Base-by-base conservation (phyloP, 257 asterid genomes). In the Lavandula angustifolia region DNA sequence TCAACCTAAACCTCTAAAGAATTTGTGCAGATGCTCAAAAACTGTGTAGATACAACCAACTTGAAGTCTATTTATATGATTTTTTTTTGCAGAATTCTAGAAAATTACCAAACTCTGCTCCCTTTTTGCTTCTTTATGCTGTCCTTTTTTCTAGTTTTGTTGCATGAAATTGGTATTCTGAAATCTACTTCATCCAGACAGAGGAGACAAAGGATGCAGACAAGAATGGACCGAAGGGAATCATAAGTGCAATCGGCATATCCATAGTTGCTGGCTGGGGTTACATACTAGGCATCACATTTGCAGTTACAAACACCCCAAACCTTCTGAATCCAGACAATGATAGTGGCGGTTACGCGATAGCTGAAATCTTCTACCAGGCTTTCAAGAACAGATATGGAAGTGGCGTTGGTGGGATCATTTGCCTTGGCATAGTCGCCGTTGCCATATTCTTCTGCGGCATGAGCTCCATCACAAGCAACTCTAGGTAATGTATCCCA, bases 371-470 rank as follows among this genome's bases (percentile, higher is more conserved):
- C 73, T 92, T 92, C 71, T 92, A 85, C 69, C 88, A 80, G 41
- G 82, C 82, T 52, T 89, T 92, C 75, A 87, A 85, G 82, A 75
- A 71, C 66, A 81, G 96, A 73, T 92, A 84, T 10, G 97, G 99
- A 7, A 82, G 59, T 16, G 97, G 98, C 54, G 75, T 47, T 55
- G 96, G 98, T 37, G 99, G 96, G 64, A 82, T 92, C 51, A 13
- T 89, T 43, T 89, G 95, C 77, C 73, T 87, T 44, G 75, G 86
- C 44, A 59, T 90, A 59, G 78, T 88, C 60, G 95, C 87, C 13
- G 91, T 94, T 7, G 99, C 97, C 33, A 82, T 90, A 48, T 94
- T 80, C 67, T 94, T 94, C 82, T 90, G 99, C 71, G 97, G 99
- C 68, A 92, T 87, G 96, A 85, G 97, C 66, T 92, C 92, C 32